A percentile compares a stretch with the other conserved stretches of the same genome.
phyloP scores from a whole-genome alignment of 805 yeast species.

The Starmerella ratchasimensis region DNA sequence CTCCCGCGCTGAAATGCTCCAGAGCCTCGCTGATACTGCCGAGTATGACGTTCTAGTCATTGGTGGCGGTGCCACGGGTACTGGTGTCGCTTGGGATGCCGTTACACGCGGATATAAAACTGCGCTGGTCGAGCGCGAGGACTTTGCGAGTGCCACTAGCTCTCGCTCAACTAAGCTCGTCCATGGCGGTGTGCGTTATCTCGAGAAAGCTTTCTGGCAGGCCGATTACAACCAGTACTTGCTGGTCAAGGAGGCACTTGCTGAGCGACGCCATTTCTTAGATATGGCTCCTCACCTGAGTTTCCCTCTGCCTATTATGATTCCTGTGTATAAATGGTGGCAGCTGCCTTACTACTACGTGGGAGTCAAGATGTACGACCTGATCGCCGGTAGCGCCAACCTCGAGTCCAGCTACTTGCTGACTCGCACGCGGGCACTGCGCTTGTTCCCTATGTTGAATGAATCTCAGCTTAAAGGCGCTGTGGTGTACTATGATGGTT shows the following conservation, averaged over 20 bases:
- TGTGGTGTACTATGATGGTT: constrained; percentile 87
- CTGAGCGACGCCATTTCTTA: constrained; percentile 74
- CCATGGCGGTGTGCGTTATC: constrained; percentile 92
- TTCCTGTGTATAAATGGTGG: constrained; percentile 95
- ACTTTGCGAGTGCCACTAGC: constrained; percentile 85
- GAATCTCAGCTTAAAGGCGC: constrained; percentile 70
- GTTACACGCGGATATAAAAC: constrained; percentile 81
- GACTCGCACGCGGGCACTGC: constrained; percentile 49
- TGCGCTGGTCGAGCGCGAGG: constrained; percentile 72
- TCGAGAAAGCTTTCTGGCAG: constrained; percentile 89
- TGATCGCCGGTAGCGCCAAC: constrained; percentile 83
- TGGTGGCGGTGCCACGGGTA: constrained; percentile 95
- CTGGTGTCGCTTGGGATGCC: constrained; percentile 89
- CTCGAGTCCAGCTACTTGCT: constrained; percentile 64
- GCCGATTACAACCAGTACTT: constrained; percentile 79
- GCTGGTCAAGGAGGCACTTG: constrained; percentile 76
- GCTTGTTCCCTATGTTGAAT: constrained; percentile 77
- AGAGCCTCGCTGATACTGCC: constrained; percentile 27
- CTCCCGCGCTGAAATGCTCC: constrained; percentile 21
- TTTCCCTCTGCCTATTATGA: constrained; percentile 76
- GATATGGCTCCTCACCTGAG: constrained; percentile 87
- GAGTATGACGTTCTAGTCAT: constrained; percentile 71
- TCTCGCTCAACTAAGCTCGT: constrained; percentile 93
- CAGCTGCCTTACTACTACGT: constrained; percentile 85
- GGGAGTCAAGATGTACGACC: constrained; percentile 83